Evolutionary conservation across 176 grass and related monocot species (phyloP).

Genomic region (Triticum dicoccoides): DNA sequence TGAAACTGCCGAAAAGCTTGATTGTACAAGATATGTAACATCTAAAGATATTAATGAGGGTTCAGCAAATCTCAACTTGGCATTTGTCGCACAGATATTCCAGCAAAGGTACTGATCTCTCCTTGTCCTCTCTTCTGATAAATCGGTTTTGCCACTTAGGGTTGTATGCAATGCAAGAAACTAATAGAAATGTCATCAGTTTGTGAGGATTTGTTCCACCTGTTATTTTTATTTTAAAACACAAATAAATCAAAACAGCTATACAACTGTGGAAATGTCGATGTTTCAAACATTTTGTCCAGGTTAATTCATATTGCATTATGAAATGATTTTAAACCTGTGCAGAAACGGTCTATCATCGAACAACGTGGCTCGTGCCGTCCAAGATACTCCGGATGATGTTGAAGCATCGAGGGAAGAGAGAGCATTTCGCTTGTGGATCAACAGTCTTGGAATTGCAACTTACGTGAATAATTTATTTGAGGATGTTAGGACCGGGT

Average conservation of each 20-base stretch:
- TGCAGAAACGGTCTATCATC: slow-evolving; percentile 88
- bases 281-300: not conserved
- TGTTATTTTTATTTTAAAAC: not conserved
- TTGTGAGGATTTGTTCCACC: not conserved
- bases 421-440: slow-evolving; percentile 94
- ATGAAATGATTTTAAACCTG: slow-evolving; percentile 20
- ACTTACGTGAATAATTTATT: slow-evolving; percentile 96
- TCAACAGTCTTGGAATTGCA: slow-evolving; percentile 90
- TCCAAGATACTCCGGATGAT: slow-evolving; percentile 71
- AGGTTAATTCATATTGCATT: slow-evolving; percentile 11
- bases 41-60: slow-evolving; percentile 94
- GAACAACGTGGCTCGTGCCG: slow-evolving; percentile 43
- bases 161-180: not conserved
- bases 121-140: not conserved
- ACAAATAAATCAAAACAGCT: not conserved
- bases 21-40: slow-evolving; percentile 89
- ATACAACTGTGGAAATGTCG: not conserved
- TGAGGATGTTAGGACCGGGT: slow-evolving; percentile 99
- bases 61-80: slow-evolving; percentile 96
- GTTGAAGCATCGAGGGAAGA: slow-evolving; percentile 79
- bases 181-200: not conserved
- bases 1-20: slow-evolving; percentile 87
- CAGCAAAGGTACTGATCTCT: slow-evolving; percentile 62
- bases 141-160: not conserved
- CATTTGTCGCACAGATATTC: slow-evolving; percentile 98